phyloP scores from a whole-genome alignment of 2,329 filamentous ascomycete genomes.

The Fusarium armeniacum region DNA sequence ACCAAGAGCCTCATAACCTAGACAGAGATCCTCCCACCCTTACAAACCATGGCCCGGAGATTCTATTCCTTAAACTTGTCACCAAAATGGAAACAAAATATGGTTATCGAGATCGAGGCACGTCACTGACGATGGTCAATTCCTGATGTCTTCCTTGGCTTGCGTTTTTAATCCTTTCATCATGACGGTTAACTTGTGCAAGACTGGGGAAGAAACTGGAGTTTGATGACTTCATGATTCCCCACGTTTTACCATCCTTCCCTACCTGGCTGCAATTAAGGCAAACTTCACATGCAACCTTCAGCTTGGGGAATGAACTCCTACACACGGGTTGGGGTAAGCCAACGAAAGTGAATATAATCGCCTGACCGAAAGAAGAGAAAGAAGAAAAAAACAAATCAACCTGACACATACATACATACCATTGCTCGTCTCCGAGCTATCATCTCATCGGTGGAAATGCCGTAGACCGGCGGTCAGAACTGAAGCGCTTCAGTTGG shows the following conservation, averaged over 20 bases:
- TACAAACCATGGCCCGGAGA: conserved; percentile 29
- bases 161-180: conserved; percentile 8
- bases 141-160: conserved; percentile 36
- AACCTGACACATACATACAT: conserved; percentile 20
- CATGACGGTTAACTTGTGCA: conserved; percentile 18
- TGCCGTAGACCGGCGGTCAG: conserved; percentile 36
- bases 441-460: conserved; percentile 7
- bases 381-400: conserved; percentile 3
- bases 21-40: conserved; percentile 36
- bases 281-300: not conserved
- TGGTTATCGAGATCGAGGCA: conserved; percentile 43
- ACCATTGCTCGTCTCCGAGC: conserved; percentile 9
- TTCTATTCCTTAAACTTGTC: conserved; percentile 32
- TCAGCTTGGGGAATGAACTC: conserved; percentile 9
- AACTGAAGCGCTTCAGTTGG: conserved; percentile 6
- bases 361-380: conserved; percentile 12
- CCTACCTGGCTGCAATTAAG: not conserved
- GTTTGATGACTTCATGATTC: conserved; percentile 47
- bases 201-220: conserved; percentile 43
- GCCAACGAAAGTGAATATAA: not conserved
- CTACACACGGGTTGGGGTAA: conserved; percentile 16
- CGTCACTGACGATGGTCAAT: conserved; percentile 29
- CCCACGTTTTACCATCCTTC: conserved; percentile 36
- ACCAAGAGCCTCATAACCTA: conserved; percentile 28
- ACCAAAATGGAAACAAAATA: conserved; percentile 26